Evolutionary conservation across 2,329 filamentous ascomycete genomes (phyloP).

Genomic region (Truncatella angustata): DNA sequence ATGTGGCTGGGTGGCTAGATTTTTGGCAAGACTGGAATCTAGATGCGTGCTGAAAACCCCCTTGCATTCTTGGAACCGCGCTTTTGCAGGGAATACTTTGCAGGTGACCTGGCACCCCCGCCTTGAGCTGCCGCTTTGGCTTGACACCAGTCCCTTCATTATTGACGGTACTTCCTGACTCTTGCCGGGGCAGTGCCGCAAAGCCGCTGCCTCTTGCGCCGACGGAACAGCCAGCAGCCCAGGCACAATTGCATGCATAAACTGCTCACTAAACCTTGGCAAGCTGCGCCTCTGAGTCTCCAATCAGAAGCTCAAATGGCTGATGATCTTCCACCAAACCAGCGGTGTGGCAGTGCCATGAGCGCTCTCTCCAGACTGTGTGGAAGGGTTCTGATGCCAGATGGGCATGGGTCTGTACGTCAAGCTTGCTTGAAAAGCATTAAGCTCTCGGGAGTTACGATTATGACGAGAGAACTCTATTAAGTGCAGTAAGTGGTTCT

Average conservation of each 20-base stretch:
- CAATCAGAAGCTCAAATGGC: background rate
- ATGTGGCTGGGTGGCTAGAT: background rate
- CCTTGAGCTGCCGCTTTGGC: background rate
- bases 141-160: background rate
- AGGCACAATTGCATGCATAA: conserved; percentile 2
- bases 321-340: background rate
- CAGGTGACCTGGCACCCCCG: too few species aligned
- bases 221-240: background rate
- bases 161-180: background rate
- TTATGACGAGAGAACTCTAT: conserved; percentile 1
- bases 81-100: too few species aligned
- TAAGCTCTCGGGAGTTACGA: background rate
- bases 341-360: conserved; percentile 5
- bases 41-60: too few species aligned
- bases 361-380: background rate
- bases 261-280: background rate
- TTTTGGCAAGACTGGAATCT: too few species aligned
- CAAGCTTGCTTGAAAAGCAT: background rate
- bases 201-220: background rate
- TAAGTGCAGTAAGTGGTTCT: background rate
- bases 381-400: background rate
- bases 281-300: background rate
- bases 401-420: background rate
- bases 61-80: too few species aligned
- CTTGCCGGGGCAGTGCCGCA: background rate